phyloP scores from a whole-genome alignment of 2,329 filamentous ascomycete species.

The Colletotrichum trifolii region DNA sequence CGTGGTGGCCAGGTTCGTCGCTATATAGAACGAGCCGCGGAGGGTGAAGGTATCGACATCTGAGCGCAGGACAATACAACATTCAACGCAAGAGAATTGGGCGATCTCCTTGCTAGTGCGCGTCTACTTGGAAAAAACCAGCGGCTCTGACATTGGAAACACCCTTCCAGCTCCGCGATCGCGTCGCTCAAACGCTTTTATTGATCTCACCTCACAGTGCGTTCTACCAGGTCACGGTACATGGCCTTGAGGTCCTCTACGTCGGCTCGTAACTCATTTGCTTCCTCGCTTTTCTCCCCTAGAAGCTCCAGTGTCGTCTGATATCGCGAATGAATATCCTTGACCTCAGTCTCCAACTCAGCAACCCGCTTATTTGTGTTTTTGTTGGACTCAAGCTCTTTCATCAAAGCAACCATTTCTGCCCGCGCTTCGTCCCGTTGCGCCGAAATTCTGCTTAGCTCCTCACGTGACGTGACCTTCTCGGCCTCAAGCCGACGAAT shows the following conservation, averaged over 20 bases:
- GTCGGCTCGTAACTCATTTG: conserved; percentile 90
- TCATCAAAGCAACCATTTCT: conserved; percentile 91
- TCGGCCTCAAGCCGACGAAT: conserved; percentile 92
- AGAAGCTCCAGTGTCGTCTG: conserved; percentile 93
- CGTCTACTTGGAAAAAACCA: no score
- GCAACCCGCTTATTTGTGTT: conserved; percentile 68
- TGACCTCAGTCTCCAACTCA: conserved; percentile 75
- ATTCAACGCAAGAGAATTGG: not conserved
- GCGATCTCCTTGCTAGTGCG: not conserved
- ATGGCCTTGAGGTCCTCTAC: conserved; percentile 95
- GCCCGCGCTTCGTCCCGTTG: conserved; percentile 93
- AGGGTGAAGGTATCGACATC: conserved; percentile 83
- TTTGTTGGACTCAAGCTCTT: conserved; percentile 80
- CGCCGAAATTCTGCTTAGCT: conserved; percentile 80
- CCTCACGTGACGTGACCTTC: conserved; percentile 88
- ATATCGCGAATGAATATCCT: conserved; percentile 79
- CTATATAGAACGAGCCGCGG: conserved; percentile 82
- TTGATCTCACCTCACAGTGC: conserved; percentile 72
- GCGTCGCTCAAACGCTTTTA: not conserved
- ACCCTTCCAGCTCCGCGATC: not conserved
- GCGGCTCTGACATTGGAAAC: not conserved
- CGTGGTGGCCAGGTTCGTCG: conserved; percentile 67
- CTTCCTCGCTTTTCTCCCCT: conserved; percentile 95
- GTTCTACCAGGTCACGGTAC: conserved; percentile 91
- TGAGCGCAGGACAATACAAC: conserved; percentile 34